Evolutionary conservation across 1,139 yeast species (phyloP), one percentile per base, ranked within the genome.

Genomic region (Pichia sp.): DNA sequence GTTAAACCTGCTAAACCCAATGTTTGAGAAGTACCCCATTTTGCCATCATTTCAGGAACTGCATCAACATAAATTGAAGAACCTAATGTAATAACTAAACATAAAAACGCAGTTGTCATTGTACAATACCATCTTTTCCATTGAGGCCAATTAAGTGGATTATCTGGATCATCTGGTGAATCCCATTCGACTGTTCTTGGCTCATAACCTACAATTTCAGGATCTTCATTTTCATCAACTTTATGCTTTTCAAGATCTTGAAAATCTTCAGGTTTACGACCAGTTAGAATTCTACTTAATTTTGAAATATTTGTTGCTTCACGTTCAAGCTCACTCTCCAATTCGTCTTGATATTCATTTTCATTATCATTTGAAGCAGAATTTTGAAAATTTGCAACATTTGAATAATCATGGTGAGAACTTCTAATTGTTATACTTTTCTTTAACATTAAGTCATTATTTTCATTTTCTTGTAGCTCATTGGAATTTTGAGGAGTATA

Each of bases 1-100:
- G 92, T 77, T 50, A 84, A 70, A 9, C 92, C 94, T 1, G 85
- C 66, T 31, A 83, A 59, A 20, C 76, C 80, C 49, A 82, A 66
- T 40, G 79, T 81, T 59, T 77, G 74, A 8, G 80, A 73, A n/a
- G 71, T 69, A 6, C 67, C 66, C 60, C 81, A 74, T 47, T 64
- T 56, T 0, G 46, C 48, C 58, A 65, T 62, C 54, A 82, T 57
- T 49, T 78, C 81, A 6, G 77, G 74, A 4, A 79, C 73, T 47
- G 86, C 82, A 47, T 76, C 73, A 27, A 81, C 82, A 55, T 71
- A 82, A 46, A 82, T 67, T 0, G 90, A 82, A 0, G 87, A 80
- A 25, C 90, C 89, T 58, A 82, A 71, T 0, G 87, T 76, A 38
- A 82, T 82, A 44, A 79, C 82, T 40, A 82, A 69, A 68, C 89